Base-by-base conservation (phyloP, 2,329 filamentous ascomycete species). In the Bipolaris gigantea region DNA sequence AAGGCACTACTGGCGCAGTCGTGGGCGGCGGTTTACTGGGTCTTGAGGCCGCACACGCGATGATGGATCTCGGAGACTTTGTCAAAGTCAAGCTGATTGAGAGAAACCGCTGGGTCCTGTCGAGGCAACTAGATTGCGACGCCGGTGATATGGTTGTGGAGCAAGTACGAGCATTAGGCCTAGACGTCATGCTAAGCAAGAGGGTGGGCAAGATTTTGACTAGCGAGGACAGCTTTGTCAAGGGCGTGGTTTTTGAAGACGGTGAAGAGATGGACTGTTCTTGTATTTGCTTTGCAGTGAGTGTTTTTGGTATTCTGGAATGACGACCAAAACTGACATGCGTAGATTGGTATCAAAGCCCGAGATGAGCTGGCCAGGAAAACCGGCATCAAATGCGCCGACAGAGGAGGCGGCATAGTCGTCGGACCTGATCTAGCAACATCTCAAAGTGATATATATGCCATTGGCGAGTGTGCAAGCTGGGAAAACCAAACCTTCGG, bases 401-500 rank as follows among this genome's bases (percentile, higher is more conserved):
- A 87, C 58, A 79, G 88, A 30, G 88, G 89, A 11, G 89, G 90
- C 45, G 89, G 89, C n/a, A 85, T 92, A 50, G 81, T 92, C 25
- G 83, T 93, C 55, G 80, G 85, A 58, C 81, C 80, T 53, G 79
- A 84, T 61, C 76, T 96, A 5, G 81, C 81, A 57, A 96, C 92
- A 2, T 94, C 85, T 30, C 73, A 81, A 4, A 79, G 85, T 0
- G 86, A 88, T 59, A 84, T 96, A 45, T 96, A 94, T 70, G 92
- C 92, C 42, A 88, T 96, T 45, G 92, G 92, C 52, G 92, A 96
- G 75, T 96, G 92, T 65, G 91, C 92, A 5, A 94, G 88, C 76
- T 96, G 90, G 90, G 83, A 92, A 59, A 88, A 85, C 62, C 89
- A 94, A 73, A 92, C 90, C 0, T 96, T 91, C 62, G 92, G 92